phyloP scores from a whole-genome alignment of 2,329 filamentous ascomycete genomes.

The Aspergillus jensenii region DNA sequence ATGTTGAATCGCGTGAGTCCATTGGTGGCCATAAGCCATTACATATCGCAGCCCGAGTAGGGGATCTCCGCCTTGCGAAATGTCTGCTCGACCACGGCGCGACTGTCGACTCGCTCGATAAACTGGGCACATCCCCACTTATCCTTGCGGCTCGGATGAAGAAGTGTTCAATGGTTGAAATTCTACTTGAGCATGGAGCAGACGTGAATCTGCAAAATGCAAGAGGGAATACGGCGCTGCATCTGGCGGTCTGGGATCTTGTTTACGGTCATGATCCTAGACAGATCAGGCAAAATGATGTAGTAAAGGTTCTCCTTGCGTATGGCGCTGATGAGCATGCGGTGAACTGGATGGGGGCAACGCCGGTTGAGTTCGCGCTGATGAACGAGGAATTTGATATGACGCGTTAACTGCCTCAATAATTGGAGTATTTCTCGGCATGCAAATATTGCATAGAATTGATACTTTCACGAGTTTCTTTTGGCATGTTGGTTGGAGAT shows the following conservation, averaged over 20 bases:
- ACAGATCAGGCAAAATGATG: neutral
- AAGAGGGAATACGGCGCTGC: neutral
- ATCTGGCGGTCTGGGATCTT: neutral
- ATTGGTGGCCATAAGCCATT: neutral
- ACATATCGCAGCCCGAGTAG: neutral
- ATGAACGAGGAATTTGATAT: no score
- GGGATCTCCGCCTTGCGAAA: neutral
- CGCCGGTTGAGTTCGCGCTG: no score
- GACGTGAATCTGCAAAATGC: neutral
- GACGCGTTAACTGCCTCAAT: no score
- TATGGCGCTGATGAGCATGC: no score
- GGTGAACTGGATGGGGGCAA: no score
- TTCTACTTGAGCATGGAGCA: neutral
- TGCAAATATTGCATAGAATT: no score
- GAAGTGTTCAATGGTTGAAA: neutral
- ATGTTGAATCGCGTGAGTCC: neutral
- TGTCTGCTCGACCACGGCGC: neutral
- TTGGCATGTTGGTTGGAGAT: no score
- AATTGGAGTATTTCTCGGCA: no score
- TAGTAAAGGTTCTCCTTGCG: no score
- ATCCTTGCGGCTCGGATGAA: neutral
- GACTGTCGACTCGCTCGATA: neutral
- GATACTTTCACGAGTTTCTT: no score
- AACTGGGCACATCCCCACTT: neutral
- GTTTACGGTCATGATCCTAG: no score